Conservation (phyloP, 2,329 filamentous ascomycete genomes). For the Colletotrichum endophyticum region DNA sequence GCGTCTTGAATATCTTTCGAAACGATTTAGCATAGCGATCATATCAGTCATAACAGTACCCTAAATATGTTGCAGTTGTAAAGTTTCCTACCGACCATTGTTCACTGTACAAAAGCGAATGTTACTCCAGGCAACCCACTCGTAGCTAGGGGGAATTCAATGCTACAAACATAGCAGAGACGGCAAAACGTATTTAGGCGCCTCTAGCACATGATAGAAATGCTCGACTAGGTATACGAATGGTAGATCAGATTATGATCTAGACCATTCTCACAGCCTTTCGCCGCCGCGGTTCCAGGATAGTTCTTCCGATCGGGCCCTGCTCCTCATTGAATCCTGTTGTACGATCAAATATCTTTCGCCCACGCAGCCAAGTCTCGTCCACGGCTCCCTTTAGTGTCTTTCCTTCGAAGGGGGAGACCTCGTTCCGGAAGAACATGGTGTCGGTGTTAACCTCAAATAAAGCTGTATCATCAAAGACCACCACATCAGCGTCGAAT, state of each 20-base stretch:
- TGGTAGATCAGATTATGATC: rapidly evolving
- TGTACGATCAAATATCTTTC: slow-evolving; percentile 66
- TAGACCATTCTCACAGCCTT: background rate
- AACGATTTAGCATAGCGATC: background rate
- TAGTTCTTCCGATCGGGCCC: slow-evolving; percentile 56
- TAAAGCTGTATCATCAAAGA: slow-evolving; percentile 84
- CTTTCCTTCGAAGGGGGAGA: slow-evolving; percentile 86
- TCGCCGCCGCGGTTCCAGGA: slow-evolving; percentile 52
- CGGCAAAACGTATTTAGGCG: background rate
- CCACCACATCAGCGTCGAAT: slow-evolving; percentile 87
- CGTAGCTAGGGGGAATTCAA: rapidly evolving
- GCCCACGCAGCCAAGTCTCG: slow-evolving; percentile 85
- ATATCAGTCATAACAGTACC: background rate
- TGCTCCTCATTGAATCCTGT: slow-evolving; percentile 52
- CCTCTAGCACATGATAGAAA: background rate
- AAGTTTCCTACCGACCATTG: rapidly evolving
- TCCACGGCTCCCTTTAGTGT: slow-evolving; percentile 76
- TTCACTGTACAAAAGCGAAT: background rate
- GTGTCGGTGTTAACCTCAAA: slow-evolving; percentile 77
- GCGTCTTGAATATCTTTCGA: background rate
- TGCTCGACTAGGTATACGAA: background rate
- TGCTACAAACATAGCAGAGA: background rate
- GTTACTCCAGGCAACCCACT: background rate
- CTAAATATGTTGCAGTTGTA: background rate
- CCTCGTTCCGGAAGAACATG: slow-evolving; percentile 95